Evolutionary conservation across 345 rosid species (phyloP).

Genomic region (Sisymbrium irio): DNA sequence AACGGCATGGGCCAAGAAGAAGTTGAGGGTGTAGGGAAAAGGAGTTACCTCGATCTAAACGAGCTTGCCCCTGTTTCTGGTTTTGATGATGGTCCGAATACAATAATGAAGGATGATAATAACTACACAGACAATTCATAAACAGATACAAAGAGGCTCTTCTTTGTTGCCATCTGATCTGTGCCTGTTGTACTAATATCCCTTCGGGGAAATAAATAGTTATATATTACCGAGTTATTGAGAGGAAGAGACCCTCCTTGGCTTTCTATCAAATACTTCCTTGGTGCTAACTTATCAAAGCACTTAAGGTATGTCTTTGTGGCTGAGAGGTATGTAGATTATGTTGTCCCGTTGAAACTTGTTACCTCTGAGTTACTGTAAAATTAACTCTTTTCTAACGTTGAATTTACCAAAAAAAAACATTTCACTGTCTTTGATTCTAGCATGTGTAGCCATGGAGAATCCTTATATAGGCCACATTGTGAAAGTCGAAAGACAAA

Average conservation of each 20-base stretch:
- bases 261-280: background rate
- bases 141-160: background rate
- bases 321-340: conserved; percentile 62
- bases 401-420: background rate
- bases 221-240: conserved; percentile 48
- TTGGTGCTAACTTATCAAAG: background rate
- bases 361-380: conserved; percentile 46
- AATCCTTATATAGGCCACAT: too few species aligned
- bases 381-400: conserved; percentile 33
- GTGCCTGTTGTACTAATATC: conserved; percentile 1
- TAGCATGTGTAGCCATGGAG: background rate
- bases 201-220: background rate
- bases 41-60: conserved; percentile 83
- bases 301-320: conserved; percentile 17
- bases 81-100: conserved; percentile 74
- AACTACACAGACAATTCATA: conserved; percentile 42
- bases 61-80: conserved; percentile 92
- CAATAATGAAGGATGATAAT: conserved; percentile 58
- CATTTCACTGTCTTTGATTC: background rate
- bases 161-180: conserved; percentile 36
- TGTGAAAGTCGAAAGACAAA: background rate
- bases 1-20: conserved; percentile 56
- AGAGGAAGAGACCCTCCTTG: conserved; percentile 18
- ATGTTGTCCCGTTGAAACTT: conserved; percentile 44
- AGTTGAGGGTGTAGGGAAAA: conserved; percentile 48